A percentile compares a stretch with the other conserved stretches of the same genome.
Evolutionary conservation across 345 rosid species (phyloP).

Genomic region (Orychophragmus violaceus): DNA sequence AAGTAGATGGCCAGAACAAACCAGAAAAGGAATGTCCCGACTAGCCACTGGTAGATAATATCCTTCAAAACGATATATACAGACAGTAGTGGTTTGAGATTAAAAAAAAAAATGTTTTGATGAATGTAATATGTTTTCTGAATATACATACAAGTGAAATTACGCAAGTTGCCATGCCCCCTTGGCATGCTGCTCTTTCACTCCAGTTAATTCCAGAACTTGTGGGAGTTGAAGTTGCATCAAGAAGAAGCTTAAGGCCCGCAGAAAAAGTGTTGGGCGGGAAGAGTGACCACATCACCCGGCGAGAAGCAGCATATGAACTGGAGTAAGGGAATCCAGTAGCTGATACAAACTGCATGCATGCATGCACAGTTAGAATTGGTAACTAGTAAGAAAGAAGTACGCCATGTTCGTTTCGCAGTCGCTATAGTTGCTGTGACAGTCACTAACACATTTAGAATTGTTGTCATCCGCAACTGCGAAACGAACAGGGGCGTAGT

Average conservation of each 20-base stretch:
- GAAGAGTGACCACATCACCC: slow-evolving; percentile 65
- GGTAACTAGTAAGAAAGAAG: slow-evolving; percentile 11
- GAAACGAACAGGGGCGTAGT: no score
- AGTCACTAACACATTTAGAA: no score
- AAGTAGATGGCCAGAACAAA: slow-evolving; percentile 68
- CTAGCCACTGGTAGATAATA: slow-evolving; percentile 58
- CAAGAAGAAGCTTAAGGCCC: slow-evolving; percentile 43
- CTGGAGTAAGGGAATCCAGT: slow-evolving; percentile 54
- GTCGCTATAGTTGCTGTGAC: no score
- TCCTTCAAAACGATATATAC: slow-evolving; percentile 40
- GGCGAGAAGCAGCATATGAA: slow-evolving; percentile 6
- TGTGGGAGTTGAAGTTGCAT: slow-evolving; percentile 49
- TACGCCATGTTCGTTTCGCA: no score
- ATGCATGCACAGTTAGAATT: no score
- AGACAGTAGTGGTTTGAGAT: neutral
- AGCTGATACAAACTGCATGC: slow-evolving; percentile 46
- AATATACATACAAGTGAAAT: slow-evolving; percentile 55
- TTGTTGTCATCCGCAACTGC: no score
- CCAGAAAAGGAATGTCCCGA: slow-evolving; percentile 55
- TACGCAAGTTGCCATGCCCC: slow-evolving; percentile 39
- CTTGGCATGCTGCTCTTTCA: slow-evolving; percentile 43
- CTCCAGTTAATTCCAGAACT: slow-evolving; percentile 77
- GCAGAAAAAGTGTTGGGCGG: slow-evolving; percentile 80
- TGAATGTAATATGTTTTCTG: neutral
- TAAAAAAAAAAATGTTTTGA: neutral